Conservation (phyloP, 306 rosid species). For the Oemleria cerasiformis region DNA sequence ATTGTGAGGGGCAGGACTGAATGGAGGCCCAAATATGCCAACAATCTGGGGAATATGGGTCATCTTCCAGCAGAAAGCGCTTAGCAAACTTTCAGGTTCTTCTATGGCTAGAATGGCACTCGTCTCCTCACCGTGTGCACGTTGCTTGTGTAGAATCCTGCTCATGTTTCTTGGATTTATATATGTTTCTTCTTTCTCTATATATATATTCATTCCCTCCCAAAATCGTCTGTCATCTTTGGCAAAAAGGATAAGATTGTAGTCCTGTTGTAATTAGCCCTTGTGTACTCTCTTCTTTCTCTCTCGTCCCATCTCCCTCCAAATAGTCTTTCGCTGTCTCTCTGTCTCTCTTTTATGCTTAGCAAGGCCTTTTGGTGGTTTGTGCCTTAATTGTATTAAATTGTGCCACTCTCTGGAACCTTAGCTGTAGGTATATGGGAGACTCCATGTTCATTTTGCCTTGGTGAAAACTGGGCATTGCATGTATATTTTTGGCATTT, state of each 20-base stretch:
- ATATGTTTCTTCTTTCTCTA: conserved; percentile 22
- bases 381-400: conserved; percentile 21
- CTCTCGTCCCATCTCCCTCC: background rate
- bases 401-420: conserved; percentile 18
- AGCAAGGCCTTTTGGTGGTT: background rate
- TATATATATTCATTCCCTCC: conserved; percentile 35
- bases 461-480: conserved; percentile 24
- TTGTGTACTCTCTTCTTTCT: conserved; percentile 15
- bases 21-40: conserved; percentile 78
- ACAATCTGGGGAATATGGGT: conserved; percentile 43
- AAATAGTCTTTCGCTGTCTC: background rate
- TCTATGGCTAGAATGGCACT: conserved; percentile 23
- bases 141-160: conserved; percentile 42
- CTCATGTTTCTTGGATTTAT: conserved; percentile 52
- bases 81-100: conserved; percentile 20
- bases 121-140: conserved; percentile 27
- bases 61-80: conserved; percentile 57
- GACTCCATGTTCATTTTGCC: conserved; percentile 34
- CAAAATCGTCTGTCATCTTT: conserved; percentile 29
- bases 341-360: background rate
- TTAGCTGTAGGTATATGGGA: conserved; percentile 28
- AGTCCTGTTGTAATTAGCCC: conserved; percentile 66
- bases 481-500: conserved; percentile 31
- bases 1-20: conserved; percentile 87
- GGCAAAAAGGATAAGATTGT: conserved; percentile 29